Percentiles rank a stretch among this genome's conserved stretches.
Conservation (phyloP, 305 asterid genomes). For the Solanum hybrid region DNA sequence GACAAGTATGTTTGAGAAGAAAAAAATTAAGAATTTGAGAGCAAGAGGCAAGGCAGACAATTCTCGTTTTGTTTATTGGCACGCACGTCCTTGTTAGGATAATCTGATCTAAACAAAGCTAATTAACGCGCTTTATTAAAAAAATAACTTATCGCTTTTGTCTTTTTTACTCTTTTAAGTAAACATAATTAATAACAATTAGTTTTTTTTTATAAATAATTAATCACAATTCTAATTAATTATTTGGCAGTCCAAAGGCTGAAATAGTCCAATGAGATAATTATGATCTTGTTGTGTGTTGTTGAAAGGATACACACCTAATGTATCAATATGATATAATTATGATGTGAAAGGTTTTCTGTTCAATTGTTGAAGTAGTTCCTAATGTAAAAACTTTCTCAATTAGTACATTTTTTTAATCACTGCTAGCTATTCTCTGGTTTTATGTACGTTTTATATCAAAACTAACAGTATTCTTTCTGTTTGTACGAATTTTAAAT, state of each 20-base stretch:
- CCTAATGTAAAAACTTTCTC: background rate
- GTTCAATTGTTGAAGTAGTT: background rate
- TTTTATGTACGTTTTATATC: background rate
- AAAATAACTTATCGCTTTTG: background rate
- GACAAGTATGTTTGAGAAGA: background rate
- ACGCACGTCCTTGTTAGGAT: background rate
- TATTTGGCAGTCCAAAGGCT: background rate
- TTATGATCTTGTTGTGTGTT: no score
- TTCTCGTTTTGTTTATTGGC: background rate
- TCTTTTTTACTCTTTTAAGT: background rate
- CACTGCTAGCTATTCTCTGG: background rate
- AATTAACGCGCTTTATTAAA: background rate
- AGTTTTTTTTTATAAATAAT: no score
- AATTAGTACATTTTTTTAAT: background rate
- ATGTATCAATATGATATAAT: no score
- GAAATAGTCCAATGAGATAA: background rate
- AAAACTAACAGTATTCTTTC: background rate
- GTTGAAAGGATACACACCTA: no score
- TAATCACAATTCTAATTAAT: background rate
- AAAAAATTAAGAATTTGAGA: background rate
- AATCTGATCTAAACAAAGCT: background rate
- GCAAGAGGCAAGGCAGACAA: background rate
- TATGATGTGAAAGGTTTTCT: no score
- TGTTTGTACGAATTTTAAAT: background rate
- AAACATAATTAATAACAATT: background rate